Evolutionary conservation across 2,329 filamentous ascomycete species (phyloP).

Genomic region (Fusarium nisikadoi): DNA sequence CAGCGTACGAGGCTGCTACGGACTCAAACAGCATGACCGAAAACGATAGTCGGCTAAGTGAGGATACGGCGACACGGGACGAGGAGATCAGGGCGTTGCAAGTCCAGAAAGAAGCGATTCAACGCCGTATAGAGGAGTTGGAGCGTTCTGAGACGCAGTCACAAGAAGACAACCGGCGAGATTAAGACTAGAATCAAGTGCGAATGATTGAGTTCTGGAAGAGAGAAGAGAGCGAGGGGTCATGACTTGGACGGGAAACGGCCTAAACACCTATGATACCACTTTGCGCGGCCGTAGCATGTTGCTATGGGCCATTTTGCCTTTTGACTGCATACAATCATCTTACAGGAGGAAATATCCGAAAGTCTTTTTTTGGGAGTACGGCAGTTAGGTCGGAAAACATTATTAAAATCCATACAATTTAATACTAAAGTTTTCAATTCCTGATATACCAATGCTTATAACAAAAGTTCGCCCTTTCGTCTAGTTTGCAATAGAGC

Average conservation of each 20-base stretch:
- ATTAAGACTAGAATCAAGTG: conserved; percentile 3
- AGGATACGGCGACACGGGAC: conserved; percentile 36
- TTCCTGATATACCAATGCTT: background rate
- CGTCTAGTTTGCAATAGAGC: background rate
- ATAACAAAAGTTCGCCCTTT: background rate
- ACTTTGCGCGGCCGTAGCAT: conserved; percentile 42
- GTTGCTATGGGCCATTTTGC: conserved; percentile 32
- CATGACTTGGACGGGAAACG: conserved; percentile 38
- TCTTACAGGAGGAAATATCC: conserved; percentile 12
- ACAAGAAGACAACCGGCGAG: conserved; percentile 11
- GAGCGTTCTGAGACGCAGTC: conserved; percentile 41
- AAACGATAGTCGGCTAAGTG: conserved; percentile 37
- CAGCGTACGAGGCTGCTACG: conserved; percentile 46
- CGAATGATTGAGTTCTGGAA: conserved; percentile 6
- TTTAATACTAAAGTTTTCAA: background rate
- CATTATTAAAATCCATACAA: background rate
- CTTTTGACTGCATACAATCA: conserved; percentile 18
- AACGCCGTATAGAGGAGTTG: conserved; percentile 51
- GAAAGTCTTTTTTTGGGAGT: conserved; percentile 7
- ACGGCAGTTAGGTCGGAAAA: background rate
- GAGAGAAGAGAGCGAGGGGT: conserved; percentile 16
- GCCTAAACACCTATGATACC: conserved; percentile 46
- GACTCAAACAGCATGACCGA: conserved; percentile 40
- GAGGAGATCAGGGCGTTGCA: conserved; percentile 48
- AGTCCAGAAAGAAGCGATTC: conserved; percentile 51